Conservation (phyloP, 2,329 filamentous ascomycete genomes). For the Ophiostoma montium region DNA sequence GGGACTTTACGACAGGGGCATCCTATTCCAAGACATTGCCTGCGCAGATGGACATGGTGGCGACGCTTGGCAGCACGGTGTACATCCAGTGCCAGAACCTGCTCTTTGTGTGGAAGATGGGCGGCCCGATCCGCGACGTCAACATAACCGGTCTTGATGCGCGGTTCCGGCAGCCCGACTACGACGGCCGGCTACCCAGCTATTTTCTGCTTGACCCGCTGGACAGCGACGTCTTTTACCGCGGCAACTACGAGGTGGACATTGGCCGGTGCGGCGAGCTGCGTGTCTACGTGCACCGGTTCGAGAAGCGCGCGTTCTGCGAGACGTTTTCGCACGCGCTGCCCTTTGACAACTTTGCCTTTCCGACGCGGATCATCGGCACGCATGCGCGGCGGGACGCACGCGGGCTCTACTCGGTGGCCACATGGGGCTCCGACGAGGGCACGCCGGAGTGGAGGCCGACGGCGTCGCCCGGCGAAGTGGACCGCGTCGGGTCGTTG, state of each 20-base stretch:
- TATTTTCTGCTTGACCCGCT: constrained; percentile 9
- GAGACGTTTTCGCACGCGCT: constrained; percentile 7
- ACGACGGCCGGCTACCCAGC: constrained; percentile 10
- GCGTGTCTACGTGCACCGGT: constrained; percentile 10
- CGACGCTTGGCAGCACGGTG: constrained; percentile 9
- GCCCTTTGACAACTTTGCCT: constrained; percentile 2
- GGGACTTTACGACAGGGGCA: constrained; percentile 10
- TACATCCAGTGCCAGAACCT: constrained; percentile 6
- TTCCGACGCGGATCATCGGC: constrained; percentile 6
- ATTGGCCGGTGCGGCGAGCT: constrained; percentile 4
- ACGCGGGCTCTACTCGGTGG: constrained; percentile 6
- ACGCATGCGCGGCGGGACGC: constrained; percentile 6
- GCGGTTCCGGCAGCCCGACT: constrained; percentile 8
- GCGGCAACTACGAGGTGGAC: constrained; percentile 7
- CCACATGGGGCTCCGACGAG: constrained; percentile 8
- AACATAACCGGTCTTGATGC: constrained; percentile 6
- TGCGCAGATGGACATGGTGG: constrained; percentile 7
- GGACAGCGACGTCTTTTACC: constrained; percentile 8
- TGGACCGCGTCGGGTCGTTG: constrained; percentile 6
- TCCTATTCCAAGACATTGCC: constrained; percentile 5
- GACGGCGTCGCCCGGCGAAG: neutral
- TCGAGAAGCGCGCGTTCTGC: constrained; percentile 1
- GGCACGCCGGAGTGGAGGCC: neutral
- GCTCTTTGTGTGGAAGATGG: constrained; percentile 9
- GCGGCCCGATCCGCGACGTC: constrained; percentile 6